phyloP scores from a whole-genome alignment of 305 asterid genomes.

The Galium porrigens region DNA sequence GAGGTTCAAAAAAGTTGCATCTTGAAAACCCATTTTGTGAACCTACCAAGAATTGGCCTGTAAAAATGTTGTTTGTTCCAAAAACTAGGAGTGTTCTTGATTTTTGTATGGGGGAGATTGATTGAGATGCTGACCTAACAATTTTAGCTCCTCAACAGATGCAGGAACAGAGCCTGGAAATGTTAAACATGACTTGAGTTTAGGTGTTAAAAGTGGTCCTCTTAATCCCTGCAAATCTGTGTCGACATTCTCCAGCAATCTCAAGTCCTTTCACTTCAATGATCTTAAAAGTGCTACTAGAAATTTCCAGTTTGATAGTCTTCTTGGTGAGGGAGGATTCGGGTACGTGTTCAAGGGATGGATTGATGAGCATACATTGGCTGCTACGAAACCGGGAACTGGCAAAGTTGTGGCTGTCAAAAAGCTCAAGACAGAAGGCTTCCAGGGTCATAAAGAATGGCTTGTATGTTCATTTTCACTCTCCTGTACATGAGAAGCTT shows the following conservation, averaged over 20 bases:
- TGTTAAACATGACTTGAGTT: constrained; percentile 11
- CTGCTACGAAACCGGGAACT: constrained; percentile 50
- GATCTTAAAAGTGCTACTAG: constrained; percentile 57
- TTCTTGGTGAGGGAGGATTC: constrained; percentile 79
- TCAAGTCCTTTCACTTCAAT: constrained; percentile 40
- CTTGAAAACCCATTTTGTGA: background rate
- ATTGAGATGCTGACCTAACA: background rate
- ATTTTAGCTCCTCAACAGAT: constrained; percentile 21
- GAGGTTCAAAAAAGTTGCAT: no score
- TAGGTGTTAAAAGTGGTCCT: constrained; percentile 9
- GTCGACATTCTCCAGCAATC: constrained; percentile 26
- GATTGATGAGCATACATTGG: constrained; percentile 50
- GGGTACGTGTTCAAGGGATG: constrained; percentile 71
- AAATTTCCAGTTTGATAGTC: constrained; percentile 50
- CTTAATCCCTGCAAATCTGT: constrained; percentile 5
- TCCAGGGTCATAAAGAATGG: constrained; percentile 82
- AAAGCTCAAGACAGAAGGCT: constrained; percentile 51
- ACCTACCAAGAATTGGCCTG: background rate
- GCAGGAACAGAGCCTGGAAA: constrained; percentile 12
- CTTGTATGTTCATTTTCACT: constrained; percentile 33
- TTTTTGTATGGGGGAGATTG: background rate
- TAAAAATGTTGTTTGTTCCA: background rate
- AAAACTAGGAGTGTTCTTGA: background rate
- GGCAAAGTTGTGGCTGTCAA: constrained; percentile 68
- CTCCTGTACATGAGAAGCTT: background rate